Evolutionary conservation across 805 yeast species (phyloP), one percentile per base, ranked within the genome.

Genomic region (Ogataea allantospora): DNA sequence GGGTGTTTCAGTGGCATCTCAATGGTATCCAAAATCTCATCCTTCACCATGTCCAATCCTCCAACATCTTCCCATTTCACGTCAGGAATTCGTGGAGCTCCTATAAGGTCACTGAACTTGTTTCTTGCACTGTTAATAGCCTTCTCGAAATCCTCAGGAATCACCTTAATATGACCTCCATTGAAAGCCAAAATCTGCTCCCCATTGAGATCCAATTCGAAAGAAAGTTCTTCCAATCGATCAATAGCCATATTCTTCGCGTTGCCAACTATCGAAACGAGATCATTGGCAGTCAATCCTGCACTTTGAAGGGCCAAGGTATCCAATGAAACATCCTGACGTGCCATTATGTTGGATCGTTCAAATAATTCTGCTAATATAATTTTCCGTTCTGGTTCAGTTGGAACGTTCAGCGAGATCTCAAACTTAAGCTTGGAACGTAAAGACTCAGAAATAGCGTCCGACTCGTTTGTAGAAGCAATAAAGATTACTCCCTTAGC

Each of bases 51-150:
- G 46, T 87, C 96, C 50, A 93, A 68, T 2, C 99, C 99, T 22
- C 99, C 99, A 38, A 93, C 95, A 60, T 93, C 99, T 46, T 85
- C 93, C 99, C 99, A 93, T 44, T 80, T 80, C 6, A 93, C 98
- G 53, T 84, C 79, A 2, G 99, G 99, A 46, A 93, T 91, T 46
- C 88, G 71, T 11, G 99, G 99, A 0, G 98, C 98, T 6, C 98
- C 98, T 41, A 93, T 89, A 0, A 96, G 84, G 47, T 88, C 96
- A 51, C 95, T 83, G 60, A 83, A 89, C 57, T 86, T 88, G 53
- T 77, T 80, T 54, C 98, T 70, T 0, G 97, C 96, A 40, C 75
- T 80, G 39, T 80, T 77, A 35, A 88, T 86, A 0, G 96, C 82
- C 18, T 58, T 65, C 35, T 76, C 82, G 54, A 85, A 78, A 54